phyloP scores from a whole-genome alignment of 2,329 filamentous ascomycete species.

The Alternaria ventricosa region DNA sequence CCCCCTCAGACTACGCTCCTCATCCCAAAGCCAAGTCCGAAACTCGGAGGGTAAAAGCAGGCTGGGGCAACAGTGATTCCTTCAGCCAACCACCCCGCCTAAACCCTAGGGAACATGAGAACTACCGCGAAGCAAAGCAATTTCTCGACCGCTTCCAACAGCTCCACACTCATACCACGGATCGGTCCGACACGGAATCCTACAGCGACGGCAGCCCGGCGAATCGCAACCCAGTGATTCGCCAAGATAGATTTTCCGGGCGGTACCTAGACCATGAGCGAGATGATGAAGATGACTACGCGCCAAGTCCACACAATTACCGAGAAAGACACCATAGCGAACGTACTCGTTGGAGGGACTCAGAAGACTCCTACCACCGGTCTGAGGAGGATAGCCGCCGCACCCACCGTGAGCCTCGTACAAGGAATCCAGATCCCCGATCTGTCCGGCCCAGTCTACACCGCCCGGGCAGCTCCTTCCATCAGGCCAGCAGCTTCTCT shows the following conservation, averaged over 20 bases:
- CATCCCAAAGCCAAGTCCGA: neutral
- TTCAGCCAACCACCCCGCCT: constrained; percentile 19
- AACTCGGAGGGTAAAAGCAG: constrained; percentile 8
- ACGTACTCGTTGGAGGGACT: neutral
- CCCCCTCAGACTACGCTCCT: neutral
- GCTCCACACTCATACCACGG: neutral
- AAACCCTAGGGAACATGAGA: constrained; percentile 2
- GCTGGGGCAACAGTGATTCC: constrained; percentile 13
- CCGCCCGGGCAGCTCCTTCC: neutral
- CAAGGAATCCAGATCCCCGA: neutral
- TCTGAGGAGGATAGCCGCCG: neutral
- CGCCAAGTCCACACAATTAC: neutral
- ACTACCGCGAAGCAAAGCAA: constrained; percentile 10
- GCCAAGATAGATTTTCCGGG: neutral
- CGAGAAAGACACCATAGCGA: neutral
- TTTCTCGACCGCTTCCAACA: constrained; percentile 4
- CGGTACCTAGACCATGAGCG: neutral
- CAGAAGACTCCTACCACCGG: neutral
- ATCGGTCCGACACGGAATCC: neutral
- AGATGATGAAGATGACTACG: neutral
- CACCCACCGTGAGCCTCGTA: neutral
- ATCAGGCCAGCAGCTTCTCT: neutral
- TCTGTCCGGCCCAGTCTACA: neutral
- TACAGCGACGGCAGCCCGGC: neutral
- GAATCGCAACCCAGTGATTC: neutral